These are phyloP conservation scores for Neofusicoccum cordaticola DNA, from an alignment of 2,329 filamentous ascomycete species.

Conservation along the genomic window DNA sequence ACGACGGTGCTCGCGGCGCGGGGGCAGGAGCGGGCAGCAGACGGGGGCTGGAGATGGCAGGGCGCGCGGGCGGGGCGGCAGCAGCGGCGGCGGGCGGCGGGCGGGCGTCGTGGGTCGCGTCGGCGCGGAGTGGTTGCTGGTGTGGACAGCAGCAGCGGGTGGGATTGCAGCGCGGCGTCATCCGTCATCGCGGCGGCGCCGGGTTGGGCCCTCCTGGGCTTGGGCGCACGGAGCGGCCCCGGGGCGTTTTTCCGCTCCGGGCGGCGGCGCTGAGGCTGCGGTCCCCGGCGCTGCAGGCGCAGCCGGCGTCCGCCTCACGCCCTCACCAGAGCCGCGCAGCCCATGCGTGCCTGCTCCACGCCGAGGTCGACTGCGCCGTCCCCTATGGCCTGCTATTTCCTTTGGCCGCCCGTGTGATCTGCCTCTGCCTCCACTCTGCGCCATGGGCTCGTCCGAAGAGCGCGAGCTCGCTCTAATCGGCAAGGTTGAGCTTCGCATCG, in stretches of 20 bases:
- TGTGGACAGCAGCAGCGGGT: neutral
- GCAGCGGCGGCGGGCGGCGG: neutral
- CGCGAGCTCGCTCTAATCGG: conserved; percentile 79
- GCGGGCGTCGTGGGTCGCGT: neutral
- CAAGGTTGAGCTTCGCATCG: conserved; percentile 82
- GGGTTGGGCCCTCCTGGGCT: no score
- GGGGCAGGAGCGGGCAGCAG: neutral
- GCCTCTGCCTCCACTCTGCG: conserved; percentile 16
- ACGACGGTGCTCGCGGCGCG: neutral
- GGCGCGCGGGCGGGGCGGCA: neutral
- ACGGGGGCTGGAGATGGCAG: neutral
- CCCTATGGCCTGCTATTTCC: conserved; percentile 4
- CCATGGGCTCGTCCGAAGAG: conserved; percentile 52
- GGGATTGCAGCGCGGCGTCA: neutral
- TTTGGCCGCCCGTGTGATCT: conserved; percentile 4
- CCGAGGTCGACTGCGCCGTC: neutral
- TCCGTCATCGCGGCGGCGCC: neutral
- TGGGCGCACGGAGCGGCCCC: no score
- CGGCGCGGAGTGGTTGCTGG: no score
- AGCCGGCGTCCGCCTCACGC: neutral
- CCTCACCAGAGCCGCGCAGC: conserved; percentile 12
- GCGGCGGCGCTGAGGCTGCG: neutral
- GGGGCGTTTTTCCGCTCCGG: neutral
- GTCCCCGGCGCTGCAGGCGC: neutral
- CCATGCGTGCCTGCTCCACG: conserved; percentile 5